These are phyloP conservation scores for Azolla pinnata DNA, from an alignment of 75 land plant genomes.

Conservation along the genomic window DNA sequence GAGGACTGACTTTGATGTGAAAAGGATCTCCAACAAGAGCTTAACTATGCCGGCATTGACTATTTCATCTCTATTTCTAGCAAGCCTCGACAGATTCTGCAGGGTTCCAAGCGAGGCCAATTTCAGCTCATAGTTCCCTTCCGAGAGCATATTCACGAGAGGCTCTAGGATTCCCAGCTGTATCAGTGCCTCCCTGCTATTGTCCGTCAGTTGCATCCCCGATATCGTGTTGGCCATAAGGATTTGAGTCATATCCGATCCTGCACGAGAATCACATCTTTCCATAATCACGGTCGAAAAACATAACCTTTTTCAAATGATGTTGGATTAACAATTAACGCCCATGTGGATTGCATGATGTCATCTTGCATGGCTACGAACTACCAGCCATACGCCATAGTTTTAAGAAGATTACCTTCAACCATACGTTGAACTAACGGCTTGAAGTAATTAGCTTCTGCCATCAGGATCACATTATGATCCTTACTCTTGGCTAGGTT, in stretches of 20 bases:
- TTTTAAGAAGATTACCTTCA: no score
- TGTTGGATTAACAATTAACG: no score
- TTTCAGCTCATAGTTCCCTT: conserved; percentile 31
- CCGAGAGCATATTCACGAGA: conserved; percentile 44
- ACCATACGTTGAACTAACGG: conserved; percentile 38
- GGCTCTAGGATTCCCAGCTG: conserved; percentile 40
- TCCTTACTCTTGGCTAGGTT: conserved; percentile 40
- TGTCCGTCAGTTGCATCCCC: conserved; percentile 47
- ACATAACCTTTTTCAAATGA: no score
- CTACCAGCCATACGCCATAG: no score
- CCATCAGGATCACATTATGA: conserved; percentile 54
- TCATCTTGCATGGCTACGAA: no score
- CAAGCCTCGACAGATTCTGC: conserved; percentile 38
- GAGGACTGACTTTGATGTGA: conserved; percentile 19
- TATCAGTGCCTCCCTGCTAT: conserved; percentile 33
- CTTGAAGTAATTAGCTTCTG: conserved; percentile 59
- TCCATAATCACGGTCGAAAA: no score
- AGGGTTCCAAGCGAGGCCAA: conserved; percentile 43
- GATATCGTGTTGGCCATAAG: conserved; percentile 53
- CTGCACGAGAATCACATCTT: conserved; percentile 23
- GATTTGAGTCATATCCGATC: conserved; percentile 36
- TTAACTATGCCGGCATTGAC: conserved; percentile 32
- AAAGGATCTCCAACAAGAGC: conserved; percentile 41
- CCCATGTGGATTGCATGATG: no score
- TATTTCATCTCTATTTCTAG: conserved; percentile 40